Conservation (phyloP, 805 yeast genomes). For the Dipodascus albidus region DNA sequence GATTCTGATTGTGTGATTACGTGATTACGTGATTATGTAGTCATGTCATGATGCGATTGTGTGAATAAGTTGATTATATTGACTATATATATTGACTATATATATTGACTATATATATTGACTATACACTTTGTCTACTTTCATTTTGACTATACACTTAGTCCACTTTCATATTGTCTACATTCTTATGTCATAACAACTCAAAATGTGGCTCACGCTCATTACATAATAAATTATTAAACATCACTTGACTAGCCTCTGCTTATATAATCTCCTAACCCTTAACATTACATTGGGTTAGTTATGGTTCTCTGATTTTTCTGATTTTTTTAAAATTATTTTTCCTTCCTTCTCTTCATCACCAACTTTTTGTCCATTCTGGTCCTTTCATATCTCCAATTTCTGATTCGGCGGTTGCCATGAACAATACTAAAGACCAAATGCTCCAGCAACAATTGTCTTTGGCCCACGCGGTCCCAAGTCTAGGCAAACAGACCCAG, state of each 20-base stretch:
- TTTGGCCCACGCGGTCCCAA: neutral
- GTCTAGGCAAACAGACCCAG: neutral
- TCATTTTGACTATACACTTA: no score
- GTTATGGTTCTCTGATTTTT: neutral
- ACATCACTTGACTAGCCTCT: neutral
- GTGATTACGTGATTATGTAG: no score
- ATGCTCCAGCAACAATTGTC: neutral
- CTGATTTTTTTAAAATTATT: neutral
- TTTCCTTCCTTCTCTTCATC: neutral
- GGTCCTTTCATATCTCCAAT: neutral
- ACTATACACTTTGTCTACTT: no score
- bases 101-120: no score
- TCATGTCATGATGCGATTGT: no score
- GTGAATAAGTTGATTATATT: no score
- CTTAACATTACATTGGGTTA: neutral
- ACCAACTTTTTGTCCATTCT: neutral
- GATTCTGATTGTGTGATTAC: no score
- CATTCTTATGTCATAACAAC: no score
- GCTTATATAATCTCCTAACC: neutral
- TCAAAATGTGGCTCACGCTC: neutral
- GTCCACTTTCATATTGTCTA: no score
- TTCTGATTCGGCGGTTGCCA: constrained; percentile 4
- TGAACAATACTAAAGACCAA: neutral
- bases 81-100: no score
- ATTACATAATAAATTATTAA: neutral